Percentiles rank a stretch among this genome's conserved stretches.
These are phyloP conservation scores for Simplicillium sp. DNA, from an alignment of 2,329 filamentous ascomycete genomes.

Conservation along the genomic window DNA sequence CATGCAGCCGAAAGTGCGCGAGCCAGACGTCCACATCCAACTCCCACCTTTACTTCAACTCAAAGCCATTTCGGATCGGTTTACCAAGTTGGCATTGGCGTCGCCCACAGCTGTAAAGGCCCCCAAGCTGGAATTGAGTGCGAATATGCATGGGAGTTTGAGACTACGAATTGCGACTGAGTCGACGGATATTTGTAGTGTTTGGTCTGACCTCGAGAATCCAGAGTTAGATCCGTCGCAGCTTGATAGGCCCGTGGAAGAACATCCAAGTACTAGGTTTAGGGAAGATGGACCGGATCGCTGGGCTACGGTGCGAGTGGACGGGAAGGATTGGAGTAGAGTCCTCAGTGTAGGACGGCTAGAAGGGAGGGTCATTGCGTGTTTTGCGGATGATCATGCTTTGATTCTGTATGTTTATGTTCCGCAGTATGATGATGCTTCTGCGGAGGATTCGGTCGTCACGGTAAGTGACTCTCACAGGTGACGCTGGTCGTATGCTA, in stretches of 20 bases:
- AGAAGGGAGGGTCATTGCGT: slow-evolving; percentile 87
- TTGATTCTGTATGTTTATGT: slow-evolving; percentile 79
- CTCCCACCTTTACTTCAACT: slow-evolving; percentile 80
- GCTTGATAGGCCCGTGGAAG: slow-evolving; percentile 60
- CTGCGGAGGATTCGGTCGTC: slow-evolving; percentile 61
- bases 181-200: slow-evolving; percentile 71
- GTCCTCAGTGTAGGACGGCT: slow-evolving; percentile 89
- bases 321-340: slow-evolving; percentile 87
- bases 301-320: slow-evolving; percentile 85
- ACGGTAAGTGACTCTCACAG: slow-evolving; percentile 50
- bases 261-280: slow-evolving; percentile 77
- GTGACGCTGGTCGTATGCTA: slow-evolving; percentile 8
- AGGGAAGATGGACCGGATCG: slow-evolving; percentile 66
- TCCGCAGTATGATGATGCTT: slow-evolving; percentile 56
- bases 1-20: slow-evolving; percentile 81
- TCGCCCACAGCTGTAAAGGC: slow-evolving; percentile 17
- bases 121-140: slow-evolving; percentile 74
- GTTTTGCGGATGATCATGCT: slow-evolving; percentile 72
- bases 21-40: slow-evolving; percentile 89
- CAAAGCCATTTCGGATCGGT: slow-evolving; percentile 89
- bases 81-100: slow-evolving; percentile 70
- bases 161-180: slow-evolving; percentile 75
- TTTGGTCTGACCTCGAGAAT: slow-evolving; percentile 80
- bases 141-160: slow-evolving; percentile 89
- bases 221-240: slow-evolving; percentile 76